Evolutionary conservation across 495 filamentous ascomycete genomes (phyloP).

Genomic region (Aspergillus homomorphus): DNA sequence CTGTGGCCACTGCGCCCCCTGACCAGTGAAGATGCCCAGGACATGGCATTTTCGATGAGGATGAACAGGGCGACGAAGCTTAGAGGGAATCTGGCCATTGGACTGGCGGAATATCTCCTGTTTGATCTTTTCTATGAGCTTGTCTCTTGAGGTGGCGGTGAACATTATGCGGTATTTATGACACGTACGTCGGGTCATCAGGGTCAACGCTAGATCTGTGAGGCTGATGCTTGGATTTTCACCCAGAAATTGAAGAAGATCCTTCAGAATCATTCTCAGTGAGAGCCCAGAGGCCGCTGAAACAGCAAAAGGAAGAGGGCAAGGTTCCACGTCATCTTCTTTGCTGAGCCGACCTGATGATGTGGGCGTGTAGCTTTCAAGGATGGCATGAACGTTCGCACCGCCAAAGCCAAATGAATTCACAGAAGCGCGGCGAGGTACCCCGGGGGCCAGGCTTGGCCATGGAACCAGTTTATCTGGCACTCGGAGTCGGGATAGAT

Average conservation of each 20-base stretch:
- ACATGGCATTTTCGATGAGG: not conserved
- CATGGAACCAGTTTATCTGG: conserved; percentile 13
- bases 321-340: conserved; percentile 8
- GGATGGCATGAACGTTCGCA: conserved; percentile 31
- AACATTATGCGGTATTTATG: too few relatives aligned
- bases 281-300: not conserved
- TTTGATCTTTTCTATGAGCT: not conserved
- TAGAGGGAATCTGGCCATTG: not conserved
- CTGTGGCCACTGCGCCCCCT: conserved; percentile 35
- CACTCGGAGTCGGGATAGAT: not conserved
- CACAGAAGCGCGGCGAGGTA: conserved; percentile 26
- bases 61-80: not conserved
- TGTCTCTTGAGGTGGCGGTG: too few relatives aligned
- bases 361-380: conserved; percentile 23
- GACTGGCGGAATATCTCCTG: not conserved
- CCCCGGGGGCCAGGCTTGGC: conserved; percentile 5
- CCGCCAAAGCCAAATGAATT: conserved; percentile 35
- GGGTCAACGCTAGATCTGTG: too few relatives aligned
- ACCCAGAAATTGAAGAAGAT: too few relatives aligned
- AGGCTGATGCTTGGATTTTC: too few relatives aligned
- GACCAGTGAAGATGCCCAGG: conserved; percentile 33
- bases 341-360: conserved; percentile 10
- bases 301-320: conserved; percentile 6
- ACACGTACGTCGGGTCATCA: too few relatives aligned
- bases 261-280: too few relatives aligned